Evolutionary conservation across 805 yeast genomes (phyloP).

Genomic region (Blastobotrys chiropterorum): DNA sequence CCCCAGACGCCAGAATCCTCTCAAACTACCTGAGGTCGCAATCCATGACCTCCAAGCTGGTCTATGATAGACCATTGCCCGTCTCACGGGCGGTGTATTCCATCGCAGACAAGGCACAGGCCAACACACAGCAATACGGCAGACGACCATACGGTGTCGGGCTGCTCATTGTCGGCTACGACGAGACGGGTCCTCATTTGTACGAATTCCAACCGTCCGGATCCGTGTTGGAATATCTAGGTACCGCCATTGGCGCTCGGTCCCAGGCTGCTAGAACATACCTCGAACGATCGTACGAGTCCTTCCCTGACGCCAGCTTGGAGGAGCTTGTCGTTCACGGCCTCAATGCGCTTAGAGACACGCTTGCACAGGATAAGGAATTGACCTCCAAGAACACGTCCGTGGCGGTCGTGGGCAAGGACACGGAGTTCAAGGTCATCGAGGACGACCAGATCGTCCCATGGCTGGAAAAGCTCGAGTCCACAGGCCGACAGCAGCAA

Average conservation of each 20-base stretch:
- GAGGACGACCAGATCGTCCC: constrained; percentile 84
- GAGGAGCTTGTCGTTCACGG: constrained; percentile 82
- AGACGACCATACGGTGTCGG: constrained; percentile 99
- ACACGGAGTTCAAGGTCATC: constrained; percentile 62
- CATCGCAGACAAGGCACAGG: constrained; percentile 95
- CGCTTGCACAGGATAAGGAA: constrained; percentile 90
- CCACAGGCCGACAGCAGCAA: constrained; percentile 49
- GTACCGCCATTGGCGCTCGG: constrained; percentile 96
- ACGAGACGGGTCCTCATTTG: constrained; percentile 89
- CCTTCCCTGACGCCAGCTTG: constrained; percentile 51
- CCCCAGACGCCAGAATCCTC: constrained; percentile 95
- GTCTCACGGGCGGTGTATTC: constrained; percentile 76
- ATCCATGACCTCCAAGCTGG: constrained; percentile 80
- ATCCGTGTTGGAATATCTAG: constrained; percentile 80
- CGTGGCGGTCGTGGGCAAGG: constrained; percentile 87
- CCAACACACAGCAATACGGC: constrained; percentile 92
- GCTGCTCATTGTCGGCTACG: constrained; percentile 79
- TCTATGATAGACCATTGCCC: constrained; percentile 79
- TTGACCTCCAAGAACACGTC: constrained; percentile 78
- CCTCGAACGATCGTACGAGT: constrained; percentile 76
- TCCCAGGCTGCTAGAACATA: constrained; percentile 98
- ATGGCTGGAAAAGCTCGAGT: constrained; percentile 73
- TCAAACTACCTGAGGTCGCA: constrained; percentile 85
- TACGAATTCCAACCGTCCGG: constrained; percentile 97
- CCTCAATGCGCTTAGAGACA: constrained; percentile 85